Evolutionary conservation across 2,329 filamentous ascomycete species (phyloP).

Genomic region (Colletotrichum sublineola): DNA sequence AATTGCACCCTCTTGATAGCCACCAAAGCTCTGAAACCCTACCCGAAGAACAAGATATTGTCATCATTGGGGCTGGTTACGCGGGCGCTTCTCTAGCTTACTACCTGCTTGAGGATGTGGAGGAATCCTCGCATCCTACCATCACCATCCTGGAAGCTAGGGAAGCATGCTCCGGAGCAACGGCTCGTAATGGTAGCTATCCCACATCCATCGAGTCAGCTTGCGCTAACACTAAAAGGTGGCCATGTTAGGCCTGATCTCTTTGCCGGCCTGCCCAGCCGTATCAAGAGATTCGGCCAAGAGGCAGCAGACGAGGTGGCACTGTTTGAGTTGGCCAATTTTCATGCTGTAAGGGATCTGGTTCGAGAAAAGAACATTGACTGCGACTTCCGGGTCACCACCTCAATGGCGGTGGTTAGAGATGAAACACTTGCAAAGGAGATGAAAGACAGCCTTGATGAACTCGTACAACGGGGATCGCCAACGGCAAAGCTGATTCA

Average conservation of each 20-base stretch:
- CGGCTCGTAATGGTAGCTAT: slow-evolving; percentile 35
- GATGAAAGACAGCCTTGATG: slow-evolving; percentile 45
- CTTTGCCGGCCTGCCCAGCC: slow-evolving; percentile 24
- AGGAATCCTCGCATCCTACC: slow-evolving; percentile 1
- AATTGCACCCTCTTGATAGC: slow-evolving; percentile 39
- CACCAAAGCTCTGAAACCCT: slow-evolving; percentile 33
- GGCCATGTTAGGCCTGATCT: slow-evolving; percentile 40
- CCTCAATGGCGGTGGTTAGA: slow-evolving; percentile 32
- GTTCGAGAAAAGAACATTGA: slow-evolving; percentile 32
- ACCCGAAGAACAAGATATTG: slow-evolving; percentile 35
- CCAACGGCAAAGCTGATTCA: slow-evolving; percentile 35
- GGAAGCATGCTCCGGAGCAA: slow-evolving; percentile 39
- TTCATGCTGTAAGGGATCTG: slow-evolving; percentile 39
- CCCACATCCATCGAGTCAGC: rapidly evolving
- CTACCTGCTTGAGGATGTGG: slow-evolving; percentile 18
- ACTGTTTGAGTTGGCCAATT: slow-evolving; percentile 41
- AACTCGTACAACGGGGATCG: slow-evolving; percentile 19
- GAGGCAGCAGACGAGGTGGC: slow-evolving; percentile 46
- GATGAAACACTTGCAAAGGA: slow-evolving; percentile 10
- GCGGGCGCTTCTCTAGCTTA: slow-evolving; percentile 31
- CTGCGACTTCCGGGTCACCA: slow-evolving; percentile 39
- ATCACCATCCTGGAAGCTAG: slow-evolving; percentile 42
- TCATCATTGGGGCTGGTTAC: slow-evolving; percentile 42
- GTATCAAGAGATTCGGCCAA: slow-evolving; percentile 41
- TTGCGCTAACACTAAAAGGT: slow-evolving; percentile 8